Conservation (phyloP, 169 alveolate genomes). For the Eimeria praecox region DNA sequence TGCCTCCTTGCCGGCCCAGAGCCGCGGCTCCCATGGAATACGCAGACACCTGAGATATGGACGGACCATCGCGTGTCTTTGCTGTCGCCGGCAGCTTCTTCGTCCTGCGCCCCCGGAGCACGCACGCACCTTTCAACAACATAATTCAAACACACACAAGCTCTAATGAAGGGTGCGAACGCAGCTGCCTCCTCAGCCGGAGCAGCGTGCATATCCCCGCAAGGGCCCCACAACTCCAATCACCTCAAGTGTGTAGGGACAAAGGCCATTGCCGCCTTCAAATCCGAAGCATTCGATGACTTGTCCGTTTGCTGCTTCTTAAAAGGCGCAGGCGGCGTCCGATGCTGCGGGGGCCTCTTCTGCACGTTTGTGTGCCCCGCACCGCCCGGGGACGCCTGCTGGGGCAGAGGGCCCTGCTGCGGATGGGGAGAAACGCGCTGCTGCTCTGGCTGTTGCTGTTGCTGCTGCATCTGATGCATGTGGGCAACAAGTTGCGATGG, state of each 20-base stretch:
- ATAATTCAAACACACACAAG: neutral
- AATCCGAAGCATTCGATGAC: constrained; percentile 2
- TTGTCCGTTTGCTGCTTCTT: neutral
- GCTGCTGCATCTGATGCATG: constrained; percentile 61
- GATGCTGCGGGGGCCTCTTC: constrained; percentile 38
- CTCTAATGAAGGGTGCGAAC: neutral
- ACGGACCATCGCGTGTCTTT: constrained; percentile 33
- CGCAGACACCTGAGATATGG: constrained; percentile 65
- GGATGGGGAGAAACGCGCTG: neutral
- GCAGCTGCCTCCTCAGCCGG: neutral
- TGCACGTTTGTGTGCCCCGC: constrained; percentile 12
- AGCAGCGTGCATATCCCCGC: neutral
- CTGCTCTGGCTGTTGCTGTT: constrained; percentile 28
- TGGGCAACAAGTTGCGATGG: constrained; percentile 61
- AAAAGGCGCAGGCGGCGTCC: constrained; percentile 25
- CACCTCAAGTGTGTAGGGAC: constrained; percentile 67
- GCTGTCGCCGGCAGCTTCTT: constrained; percentile 69
- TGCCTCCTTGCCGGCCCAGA: constrained; percentile 52
- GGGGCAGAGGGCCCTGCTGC: neutral
- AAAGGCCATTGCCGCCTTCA: constrained; percentile 59
- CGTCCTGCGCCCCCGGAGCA: constrained; percentile 8
- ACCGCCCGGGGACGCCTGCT: neutral
- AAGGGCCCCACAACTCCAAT: neutral
- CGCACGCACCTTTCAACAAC: neutral
- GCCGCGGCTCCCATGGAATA: constrained; percentile 59